A percentile compares a stretch with the other conserved stretches of the same genome.
These are phyloP conservation scores for Wickerhamomyces chaumierensis DNA, from an alignment of 805 yeast genomes.

Conservation along the genomic window DNA sequence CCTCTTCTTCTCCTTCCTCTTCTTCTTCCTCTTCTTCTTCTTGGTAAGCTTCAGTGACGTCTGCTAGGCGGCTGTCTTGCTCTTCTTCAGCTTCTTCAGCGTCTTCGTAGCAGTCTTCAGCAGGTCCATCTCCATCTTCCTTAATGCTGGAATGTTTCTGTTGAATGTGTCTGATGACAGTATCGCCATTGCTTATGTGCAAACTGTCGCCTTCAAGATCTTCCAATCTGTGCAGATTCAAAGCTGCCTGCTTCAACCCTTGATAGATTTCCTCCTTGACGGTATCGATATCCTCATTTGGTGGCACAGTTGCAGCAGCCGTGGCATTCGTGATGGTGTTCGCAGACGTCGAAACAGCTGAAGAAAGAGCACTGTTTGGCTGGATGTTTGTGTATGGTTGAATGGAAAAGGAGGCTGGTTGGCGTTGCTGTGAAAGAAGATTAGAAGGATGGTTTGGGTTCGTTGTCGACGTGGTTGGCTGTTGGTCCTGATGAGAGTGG, in stretches of 20 bases:
- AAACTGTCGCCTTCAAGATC: slow-evolving; percentile 15
- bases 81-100: slow-evolving; percentile 1
- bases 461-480: too few species aligned
- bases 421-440: too few species aligned
- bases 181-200: slow-evolving; percentile 4
- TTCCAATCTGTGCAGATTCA: slow-evolving; percentile 15
- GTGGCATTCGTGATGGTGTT: too few species aligned
- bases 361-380: too few species aligned
- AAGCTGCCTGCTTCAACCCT: slow-evolving; percentile 17
- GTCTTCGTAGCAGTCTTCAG: slow-evolving; percentile 2
- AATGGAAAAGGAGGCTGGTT: too few species aligned
- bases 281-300: slow-evolving; percentile 5
- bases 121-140: background rate
- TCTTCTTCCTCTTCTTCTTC: slow-evolving; percentile 3
- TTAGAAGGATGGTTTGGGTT: too few species aligned
- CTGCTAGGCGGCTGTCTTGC: background rate
- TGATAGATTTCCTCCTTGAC: slow-evolving; percentile 11
- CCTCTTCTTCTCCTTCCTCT: slow-evolving; percentile 9
- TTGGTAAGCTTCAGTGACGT: background rate
- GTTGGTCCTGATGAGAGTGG: too few species aligned
- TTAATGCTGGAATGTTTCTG: slow-evolving; percentile 3
- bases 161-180: background rate
- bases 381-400: too few species aligned
- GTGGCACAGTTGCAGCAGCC: background rate
- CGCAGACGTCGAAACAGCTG: too few species aligned